Base-by-base conservation (phyloP, 2,329 filamentous ascomycete genomes). In the Fusarium sp. region DNA sequence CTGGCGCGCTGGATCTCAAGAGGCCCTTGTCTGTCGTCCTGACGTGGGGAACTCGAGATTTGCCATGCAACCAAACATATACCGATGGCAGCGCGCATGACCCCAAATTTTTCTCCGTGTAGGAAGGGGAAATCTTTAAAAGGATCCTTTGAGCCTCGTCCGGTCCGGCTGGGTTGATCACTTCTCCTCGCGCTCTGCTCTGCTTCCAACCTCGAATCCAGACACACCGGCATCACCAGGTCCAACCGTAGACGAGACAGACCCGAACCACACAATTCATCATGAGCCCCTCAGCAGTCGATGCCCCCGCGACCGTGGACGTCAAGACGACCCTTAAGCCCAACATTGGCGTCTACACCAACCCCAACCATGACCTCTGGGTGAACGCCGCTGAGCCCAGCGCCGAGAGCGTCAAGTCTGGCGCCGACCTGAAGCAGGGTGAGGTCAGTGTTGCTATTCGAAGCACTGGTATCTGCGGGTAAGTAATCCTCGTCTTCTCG, bases 391-490 rank as follows among this genome's bases (percentile, higher is more conserved):
- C 95, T 14, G 88, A 91, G 77, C 96, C 96, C 6, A 92, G 90
- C 52, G 85, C 94, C 29, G 93, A 97, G 82, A 91, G 91, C 72
- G 92, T 97, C 67, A 86, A 92, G 74, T 89, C 89, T 35, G 93
- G 91, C 56, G 85, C 91, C 63, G 88, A 88, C 59, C 86, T 98
- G 79, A 92, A 93, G 84, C 88, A 90, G 27, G 96, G 95, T 61
- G 93, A 98, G 85, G 95, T 98, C 58, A 95, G 94, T 29, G 84
- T 98, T 72, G 94, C 94, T 65, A 91, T 98, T 83, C 94, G 96
- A 85, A 97, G 94, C 85, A 98, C 96, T 9, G 97, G 97, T 67
- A 98, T 98, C 80, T 98, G 97, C 88, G 96, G 96, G 91, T 97
- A 87, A 77, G 84, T 82, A 45, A 9, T 33, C 13, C 20, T 69